Base-by-base conservation (phyloP, 768 basidiomycete genomes). In the Kwoniella heveanensis region DNA sequence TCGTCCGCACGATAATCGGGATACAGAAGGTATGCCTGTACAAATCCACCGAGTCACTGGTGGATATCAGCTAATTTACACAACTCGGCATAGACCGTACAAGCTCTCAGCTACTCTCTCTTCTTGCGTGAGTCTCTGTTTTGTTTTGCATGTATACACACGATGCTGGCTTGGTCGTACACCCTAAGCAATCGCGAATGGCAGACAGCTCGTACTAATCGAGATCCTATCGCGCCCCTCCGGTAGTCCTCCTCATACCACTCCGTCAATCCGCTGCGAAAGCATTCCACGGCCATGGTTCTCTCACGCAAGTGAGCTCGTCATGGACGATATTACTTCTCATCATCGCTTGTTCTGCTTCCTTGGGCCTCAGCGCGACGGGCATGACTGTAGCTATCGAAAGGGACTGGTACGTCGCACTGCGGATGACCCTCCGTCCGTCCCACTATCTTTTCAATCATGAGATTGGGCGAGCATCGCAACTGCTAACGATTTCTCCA, bases 331-430 rank as follows among this genome's bases (percentile, higher is more conserved):
- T 68, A 32, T 59, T 80, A 2, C 57, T 62, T 9, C 46, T 76
- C 13, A 67, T 74, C 25, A 65, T 74, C 19, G 5, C 64, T 4
- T 65, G 55, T 29, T 68, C 73, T 12, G 69, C 71, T 10, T 37
- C 62, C 9, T 65, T 73, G 0, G 68, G 67, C 2, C 51, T 80
- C 1, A 72, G 76, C 0, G 71, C 70, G 13, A 72, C 72, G 1
- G 73, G 71, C 0, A 63, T 80, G 47, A 70, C 67, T 24, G 64
- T 78, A 0, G 75, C 77, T 5, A 68, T 80, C 9, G 73, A 79
- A 49, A 54, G 79, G 27, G 79, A 80, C 50, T 80, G 79, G 78
- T 77, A 52, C 44, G 75, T 67, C n/a, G n/a, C n/a, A n/a, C n/a
- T n/a, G n/a, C n/a, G n/a, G n/a, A n/a, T n/a, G n/a, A n/a, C n/a